Evolutionary conservation across 2,329 filamentous ascomycete species (phyloP), one percentile per base, ranked within the genome.

Genomic region (Laburnicola sp.): DNA sequence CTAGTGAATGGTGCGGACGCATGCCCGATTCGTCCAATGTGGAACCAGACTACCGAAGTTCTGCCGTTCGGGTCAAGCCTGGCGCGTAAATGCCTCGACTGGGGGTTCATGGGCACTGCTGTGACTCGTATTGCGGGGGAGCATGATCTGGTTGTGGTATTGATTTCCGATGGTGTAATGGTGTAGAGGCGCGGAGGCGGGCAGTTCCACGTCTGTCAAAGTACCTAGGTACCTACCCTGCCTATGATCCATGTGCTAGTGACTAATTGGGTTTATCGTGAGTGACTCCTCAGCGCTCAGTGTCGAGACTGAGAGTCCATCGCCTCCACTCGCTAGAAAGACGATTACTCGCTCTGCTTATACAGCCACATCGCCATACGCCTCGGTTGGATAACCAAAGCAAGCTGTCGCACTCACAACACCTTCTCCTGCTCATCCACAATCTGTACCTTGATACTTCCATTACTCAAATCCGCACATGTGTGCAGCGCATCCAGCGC

Each of bases 401-500:
- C 16, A 26, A 30, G 6, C 10, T 45, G 16, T 22, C 28, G 30
- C 9, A 6, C 28, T 45, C 51, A 69, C 4, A 69, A 37, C 16
- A 64, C 57, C 22, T 65, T 53, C 0, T 71, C 65, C 6, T 57
- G 53, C 3, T 74, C 64, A 30, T 86, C 83, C 4, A 84, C 73
- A 16, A 86, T 80, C 50, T 84, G 79, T 2, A 86, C 79, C 64
- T 86, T 86, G 58, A 86, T 84, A 54, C 78, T 82, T 0, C 78
- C 78, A 11, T 80, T 80, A 2, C 66, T 74, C 16, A 77, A 56
- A 64, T 86, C 80, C 0, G 80, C 76, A 36, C 75, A 79, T 2
- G 82, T 65, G 28, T 81, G 73, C 50, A 86, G 66, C 0, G 83
- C 86, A 26, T 86, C 82, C 1, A 82, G 58, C 0, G 85, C 84